phyloP scores from a whole-genome alignment of 2,329 filamentous ascomycete genomes.

The Grosmannia penicillata region DNA sequence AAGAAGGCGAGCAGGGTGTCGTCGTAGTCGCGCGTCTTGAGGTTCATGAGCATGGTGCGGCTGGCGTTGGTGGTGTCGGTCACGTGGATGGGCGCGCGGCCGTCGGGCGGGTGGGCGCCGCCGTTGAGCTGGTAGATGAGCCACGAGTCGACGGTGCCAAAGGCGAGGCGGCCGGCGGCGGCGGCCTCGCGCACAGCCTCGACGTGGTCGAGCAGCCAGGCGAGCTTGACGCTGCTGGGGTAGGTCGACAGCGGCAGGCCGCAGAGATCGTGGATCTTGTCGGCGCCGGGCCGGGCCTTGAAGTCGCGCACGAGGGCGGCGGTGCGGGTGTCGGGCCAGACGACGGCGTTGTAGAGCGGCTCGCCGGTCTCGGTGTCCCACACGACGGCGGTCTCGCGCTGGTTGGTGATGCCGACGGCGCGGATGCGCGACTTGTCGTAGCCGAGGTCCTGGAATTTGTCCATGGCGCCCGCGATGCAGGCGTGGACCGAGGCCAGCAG shows the following conservation, averaged over 20 bases:
- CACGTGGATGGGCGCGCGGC: constrained; percentile 45
- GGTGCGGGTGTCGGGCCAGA: constrained; percentile 81
- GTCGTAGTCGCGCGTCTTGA: constrained; percentile 68
- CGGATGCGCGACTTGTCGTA: constrained; percentile 54
- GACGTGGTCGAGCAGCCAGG: constrained; percentile 67
- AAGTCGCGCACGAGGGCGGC: constrained; percentile 58
- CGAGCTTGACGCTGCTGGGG: constrained; percentile 70
- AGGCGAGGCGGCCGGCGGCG: constrained; percentile 59
- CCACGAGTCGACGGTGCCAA: constrained; percentile 84
- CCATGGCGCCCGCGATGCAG: constrained; percentile 65
- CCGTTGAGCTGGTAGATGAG: constrained; percentile 75
- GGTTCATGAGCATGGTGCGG: constrained; percentile 89
- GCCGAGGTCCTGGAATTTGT: constrained; percentile 55
- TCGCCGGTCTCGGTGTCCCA: constrained; percentile 75
- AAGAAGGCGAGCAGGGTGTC: constrained; percentile 67
- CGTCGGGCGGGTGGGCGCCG: constrained; percentile 38
- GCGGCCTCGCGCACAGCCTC: constrained; percentile 58
- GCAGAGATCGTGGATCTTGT: constrained; percentile 54
- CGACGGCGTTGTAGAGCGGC: constrained; percentile 70
- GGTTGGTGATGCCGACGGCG: constrained; percentile 75
- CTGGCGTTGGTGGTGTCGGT: constrained; percentile 82
- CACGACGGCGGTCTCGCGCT: constrained; percentile 75
- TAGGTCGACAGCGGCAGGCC: constrained; percentile 81
- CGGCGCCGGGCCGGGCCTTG: constrained; percentile 50
- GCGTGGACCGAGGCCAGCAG: constrained; percentile 60